Evolutionary conservation across 1,139 yeast genomes (phyloP), one percentile per base, ranked within the genome.

Genomic region (Protomyces pachydermus): DNA sequence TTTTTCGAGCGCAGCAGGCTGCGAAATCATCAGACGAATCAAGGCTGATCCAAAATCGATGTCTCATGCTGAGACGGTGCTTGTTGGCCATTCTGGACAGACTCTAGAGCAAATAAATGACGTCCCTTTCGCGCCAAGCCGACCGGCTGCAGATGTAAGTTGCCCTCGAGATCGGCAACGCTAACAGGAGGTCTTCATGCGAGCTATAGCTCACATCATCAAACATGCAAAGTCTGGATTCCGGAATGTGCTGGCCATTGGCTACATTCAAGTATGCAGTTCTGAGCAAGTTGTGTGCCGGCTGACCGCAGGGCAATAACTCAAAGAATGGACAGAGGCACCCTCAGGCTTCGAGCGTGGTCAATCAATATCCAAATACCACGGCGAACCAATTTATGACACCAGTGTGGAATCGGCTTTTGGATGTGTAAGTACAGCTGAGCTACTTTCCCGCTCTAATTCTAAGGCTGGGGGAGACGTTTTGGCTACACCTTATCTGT

Each of bases 211-310:
- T 28, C 32, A 5, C 18, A 28, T 51, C 3, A 12, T 52, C 32
- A 35, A 50, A 6, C 20, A 12, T 18, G 46, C 42, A 18, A 28
- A 52, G 20, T 34, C 56, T 5, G 56, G 62, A 2, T 16, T 53
- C 35, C 23, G 46, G 32, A 64, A 64, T 48, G 38, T 64, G 32
- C 28, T 64, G 48, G 39, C 65, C 9, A 53, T 57, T 12, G 66
- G 66, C 14, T 64, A 63, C 50, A 37, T 38, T 18, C 50, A 65
- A 25, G 65, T 63, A 28, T n/a, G 57, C 3, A 6, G 3, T 28
- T 28, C 32, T 28, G 32, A 28, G 8, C 5, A 20, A 25, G 12
- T 4, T 28, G 32, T 28, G 32, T 28, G 32, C 32, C 5, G 5
- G 32, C 32, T 28, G 32, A 28, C 32, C 8, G 32, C 32, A 28